phyloP scores from a whole-genome alignment of 1,284 basidiomycete species.

The Rhizopogon parksii region DNA sequence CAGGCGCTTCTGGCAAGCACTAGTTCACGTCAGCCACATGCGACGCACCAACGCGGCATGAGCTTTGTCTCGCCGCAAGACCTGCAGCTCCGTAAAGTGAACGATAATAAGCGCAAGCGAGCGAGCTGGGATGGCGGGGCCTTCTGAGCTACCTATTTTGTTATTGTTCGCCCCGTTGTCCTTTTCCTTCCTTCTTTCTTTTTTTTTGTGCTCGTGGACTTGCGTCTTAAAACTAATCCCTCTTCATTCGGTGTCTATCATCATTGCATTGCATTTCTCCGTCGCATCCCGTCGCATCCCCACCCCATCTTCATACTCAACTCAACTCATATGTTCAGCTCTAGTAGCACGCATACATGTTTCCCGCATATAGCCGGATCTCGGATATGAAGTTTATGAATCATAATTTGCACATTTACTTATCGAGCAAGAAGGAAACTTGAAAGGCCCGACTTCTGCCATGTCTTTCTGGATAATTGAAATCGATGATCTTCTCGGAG shows the following conservation, averaged over 20 bases:
- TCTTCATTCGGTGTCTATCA: slow-evolving; percentile 2
- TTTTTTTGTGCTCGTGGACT: not conserved
- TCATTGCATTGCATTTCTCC: slow-evolving; percentile 1
- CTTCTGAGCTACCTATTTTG: slow-evolving; percentile 14
- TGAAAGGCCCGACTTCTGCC: too few species aligned
- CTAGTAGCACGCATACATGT: slow-evolving; percentile 4
- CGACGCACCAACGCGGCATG: slow-evolving; percentile 54
- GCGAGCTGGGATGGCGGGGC: slow-evolving; percentile 66
- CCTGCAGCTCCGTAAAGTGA: slow-evolving; percentile 44
- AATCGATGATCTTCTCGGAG: slow-evolving; percentile 42
- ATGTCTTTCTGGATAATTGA: slow-evolving; percentile 32
- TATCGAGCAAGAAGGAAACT: too few species aligned
- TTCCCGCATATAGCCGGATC: not conserved
- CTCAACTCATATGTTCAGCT: slow-evolving; percentile 4
- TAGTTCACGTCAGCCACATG: slow-evolving; percentile 24
- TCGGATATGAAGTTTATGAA: not conserved
- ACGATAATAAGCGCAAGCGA: slow-evolving; percentile 63
- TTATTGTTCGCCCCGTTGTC: not conserved
- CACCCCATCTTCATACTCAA: slow-evolving; percentile 9
- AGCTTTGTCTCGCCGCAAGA: slow-evolving; percentile 65
- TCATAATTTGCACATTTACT: not conserved
- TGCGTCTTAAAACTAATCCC: slow-evolving; percentile 2
- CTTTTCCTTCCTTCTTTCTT: not conserved
- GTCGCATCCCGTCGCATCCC: slow-evolving; percentile 8
- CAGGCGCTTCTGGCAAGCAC: slow-evolving; percentile 17